These are phyloP conservation scores for Hygrophoropsis aurantiaca DNA, from an alignment of 768 basidiomycete genomes.

Conservation along the genomic window DNA sequence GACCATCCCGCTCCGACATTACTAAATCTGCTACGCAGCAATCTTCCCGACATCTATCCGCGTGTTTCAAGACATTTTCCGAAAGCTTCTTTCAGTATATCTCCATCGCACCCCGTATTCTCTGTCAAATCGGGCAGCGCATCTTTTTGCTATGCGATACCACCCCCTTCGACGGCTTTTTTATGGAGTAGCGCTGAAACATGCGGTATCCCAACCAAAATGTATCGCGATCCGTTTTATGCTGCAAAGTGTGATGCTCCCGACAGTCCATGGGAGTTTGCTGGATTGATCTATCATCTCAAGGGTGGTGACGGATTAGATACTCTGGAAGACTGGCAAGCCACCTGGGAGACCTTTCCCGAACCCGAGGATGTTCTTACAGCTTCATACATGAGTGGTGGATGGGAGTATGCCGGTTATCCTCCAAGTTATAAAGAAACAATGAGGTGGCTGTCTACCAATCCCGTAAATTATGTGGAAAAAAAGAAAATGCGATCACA, in stretches of 20 bases:
- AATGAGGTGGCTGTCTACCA: constrained; percentile 50
- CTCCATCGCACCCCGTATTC: constrained; percentile 6
- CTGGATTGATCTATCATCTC: constrained; percentile 71
- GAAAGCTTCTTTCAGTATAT: constrained; percentile 18
- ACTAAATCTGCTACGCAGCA: not conserved
- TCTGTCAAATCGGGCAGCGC: constrained; percentile 3
- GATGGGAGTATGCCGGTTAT: constrained; percentile 79
- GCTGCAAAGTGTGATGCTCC: constrained; percentile 72
- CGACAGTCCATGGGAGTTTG: constrained; percentile 69
- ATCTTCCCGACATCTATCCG: not conserved
- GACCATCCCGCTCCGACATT: not conserved
- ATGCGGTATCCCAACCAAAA: constrained; percentile 51
- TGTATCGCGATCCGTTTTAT: constrained; percentile 82
- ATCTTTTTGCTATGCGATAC: constrained; percentile 44
- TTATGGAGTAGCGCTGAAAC: constrained; percentile 44
- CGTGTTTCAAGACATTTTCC: not conserved
- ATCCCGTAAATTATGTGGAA: constrained; percentile 13
- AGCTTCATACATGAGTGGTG: constrained; percentile 40
- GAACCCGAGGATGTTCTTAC: constrained; percentile 1
- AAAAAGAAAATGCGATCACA: constrained; percentile 45
- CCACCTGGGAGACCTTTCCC: constrained; percentile 5
- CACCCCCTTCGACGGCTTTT: constrained; percentile 51
- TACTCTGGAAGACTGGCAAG: constrained; percentile 62
- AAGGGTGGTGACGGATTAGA: constrained; percentile 61
- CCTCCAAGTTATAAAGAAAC: constrained; percentile 65